Evolutionary conservation across 768 basidiomycete genomes (phyloP), one percentile per base, ranked within the genome.

Genomic region (Dentipellis fragilis): DNA sequence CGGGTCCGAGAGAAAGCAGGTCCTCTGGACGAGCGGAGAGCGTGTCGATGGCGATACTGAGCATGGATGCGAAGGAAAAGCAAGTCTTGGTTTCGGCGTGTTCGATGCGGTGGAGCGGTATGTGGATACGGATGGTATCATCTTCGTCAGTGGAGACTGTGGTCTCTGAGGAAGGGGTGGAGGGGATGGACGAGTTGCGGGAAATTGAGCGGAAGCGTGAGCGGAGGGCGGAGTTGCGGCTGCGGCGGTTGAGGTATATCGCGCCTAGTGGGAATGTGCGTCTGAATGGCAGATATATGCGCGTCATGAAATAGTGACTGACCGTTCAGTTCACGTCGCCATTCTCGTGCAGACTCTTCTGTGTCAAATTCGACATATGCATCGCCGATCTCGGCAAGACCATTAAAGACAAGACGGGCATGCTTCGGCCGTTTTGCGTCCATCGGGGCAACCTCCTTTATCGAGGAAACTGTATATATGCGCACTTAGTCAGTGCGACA

Each of bases 321-420:
- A 72, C 78, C 77, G 45, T 65, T 65, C 4, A 83, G 29, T 59
- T 81, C 80, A 51, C 71, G 67, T 39, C 73, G 67, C 79, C 80
- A 82, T 14, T 74, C 75, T 34, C 67, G 60, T 10, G 78, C 72
- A 11, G 79, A 73, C 62, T 80, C 83, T 56, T 75, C 71, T 0
- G 82, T 85, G 59, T 83, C 84, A 53, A 81, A 79, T 60, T 81
- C 81, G 17, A 71, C 70, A 53, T 56, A 65, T 52, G 67, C 65
- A 42, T 65, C 63, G 19, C 21, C 54, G 21, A 58, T 55, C 14
- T 67, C 67, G 3, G 62, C 59, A 23, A 63, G 61, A 3, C 64
- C 59, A 7, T 71, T 67, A 37, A 79, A 70, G 7, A 68, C 55
- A 10, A 80, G 37, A 39, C 61, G 64, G n/a, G 83, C 60, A 12